A percentile compares a stretch with the other conserved stretches of the same genome.
phyloP scores from a whole-genome alignment of 768 basidiomycete genomes.

The Tricholoma flavovirens region DNA sequence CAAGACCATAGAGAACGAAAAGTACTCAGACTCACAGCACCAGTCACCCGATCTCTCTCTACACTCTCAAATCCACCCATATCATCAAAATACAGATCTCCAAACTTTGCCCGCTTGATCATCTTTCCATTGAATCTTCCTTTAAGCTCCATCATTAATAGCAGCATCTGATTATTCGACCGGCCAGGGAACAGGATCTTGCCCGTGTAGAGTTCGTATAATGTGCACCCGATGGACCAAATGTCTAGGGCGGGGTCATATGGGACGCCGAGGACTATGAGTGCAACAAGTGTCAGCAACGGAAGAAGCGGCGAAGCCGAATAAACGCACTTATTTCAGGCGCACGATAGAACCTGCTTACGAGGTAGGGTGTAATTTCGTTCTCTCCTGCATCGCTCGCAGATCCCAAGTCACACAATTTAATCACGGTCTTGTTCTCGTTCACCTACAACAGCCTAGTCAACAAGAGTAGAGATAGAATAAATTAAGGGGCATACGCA shows the following conservation, averaged over 20 bases:
- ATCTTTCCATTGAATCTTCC: constrained; percentile 90
- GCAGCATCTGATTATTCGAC: constrained; percentile 96
- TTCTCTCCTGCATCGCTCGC: constrained; percentile 93
- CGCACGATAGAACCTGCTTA: constrained; percentile 95
- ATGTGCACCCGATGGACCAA: constrained; percentile 96
- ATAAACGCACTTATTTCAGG: constrained; percentile 87
- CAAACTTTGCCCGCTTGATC: constrained; percentile 93
- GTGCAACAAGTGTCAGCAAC: constrained; percentile 4
- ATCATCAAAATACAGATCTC: constrained; percentile 90
- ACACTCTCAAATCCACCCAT: constrained; percentile 80
- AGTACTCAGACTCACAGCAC: constrained; percentile 53
- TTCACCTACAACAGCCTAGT: constrained; percentile 59
- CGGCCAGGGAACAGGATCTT: constrained; percentile 97
- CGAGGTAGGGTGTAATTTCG: constrained; percentile 97
- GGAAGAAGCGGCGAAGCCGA: background rate
- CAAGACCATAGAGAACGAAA: constrained; percentile 16
- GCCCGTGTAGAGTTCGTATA: constrained; percentile 94
- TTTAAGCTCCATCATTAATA: constrained; percentile 97
- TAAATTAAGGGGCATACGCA: constrained; percentile 32
- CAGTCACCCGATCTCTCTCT: constrained; percentile 80
- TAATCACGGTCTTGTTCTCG: constrained; percentile 87
- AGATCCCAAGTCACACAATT: constrained; percentile 96
- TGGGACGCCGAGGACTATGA: constrained; percentile 84
- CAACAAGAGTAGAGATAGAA: background rate
- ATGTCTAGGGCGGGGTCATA: constrained; percentile 93